Percentiles rank a stretch among this genome's conserved stretches.
Conservation (phyloP, 768 basidiomycete genomes). For the Leccinum aurantiacum region DNA sequence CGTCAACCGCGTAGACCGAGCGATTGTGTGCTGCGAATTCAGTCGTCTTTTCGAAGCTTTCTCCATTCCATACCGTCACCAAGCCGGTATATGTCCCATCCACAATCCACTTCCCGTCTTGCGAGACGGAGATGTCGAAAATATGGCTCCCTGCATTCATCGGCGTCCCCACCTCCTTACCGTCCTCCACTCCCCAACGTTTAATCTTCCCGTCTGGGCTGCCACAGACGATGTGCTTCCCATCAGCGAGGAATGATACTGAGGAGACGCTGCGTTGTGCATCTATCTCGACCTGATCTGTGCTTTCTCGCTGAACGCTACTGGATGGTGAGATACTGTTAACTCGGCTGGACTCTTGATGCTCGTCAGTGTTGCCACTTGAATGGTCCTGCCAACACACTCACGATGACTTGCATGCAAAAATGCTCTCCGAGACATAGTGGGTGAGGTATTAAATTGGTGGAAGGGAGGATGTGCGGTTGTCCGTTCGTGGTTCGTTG, state of each 20-base stretch:
- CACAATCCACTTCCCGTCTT: neutral
- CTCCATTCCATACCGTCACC: neutral
- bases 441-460: neutral
- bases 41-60: neutral
- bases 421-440: neutral
- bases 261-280: neutral
- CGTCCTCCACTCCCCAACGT: neutral
- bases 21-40: neutral
- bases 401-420: neutral
- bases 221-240: neutral
- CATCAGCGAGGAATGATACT: neutral
- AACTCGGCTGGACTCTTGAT: neutral
- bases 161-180: neutral
- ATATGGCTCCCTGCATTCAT: neutral
- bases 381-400: neutral
- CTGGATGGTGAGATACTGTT: neutral
- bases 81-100: neutral
- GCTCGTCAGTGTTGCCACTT: neutral
- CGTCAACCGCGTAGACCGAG: neutral
- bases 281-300: neutral
- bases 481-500: neutral
- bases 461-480: neutral
- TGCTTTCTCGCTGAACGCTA: neutral
- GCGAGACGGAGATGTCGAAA: neutral
- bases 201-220: neutral